phyloP scores from a whole-genome alignment of 768 basidiomycete species.

The Leucocoprinus leucothites region DNA sequence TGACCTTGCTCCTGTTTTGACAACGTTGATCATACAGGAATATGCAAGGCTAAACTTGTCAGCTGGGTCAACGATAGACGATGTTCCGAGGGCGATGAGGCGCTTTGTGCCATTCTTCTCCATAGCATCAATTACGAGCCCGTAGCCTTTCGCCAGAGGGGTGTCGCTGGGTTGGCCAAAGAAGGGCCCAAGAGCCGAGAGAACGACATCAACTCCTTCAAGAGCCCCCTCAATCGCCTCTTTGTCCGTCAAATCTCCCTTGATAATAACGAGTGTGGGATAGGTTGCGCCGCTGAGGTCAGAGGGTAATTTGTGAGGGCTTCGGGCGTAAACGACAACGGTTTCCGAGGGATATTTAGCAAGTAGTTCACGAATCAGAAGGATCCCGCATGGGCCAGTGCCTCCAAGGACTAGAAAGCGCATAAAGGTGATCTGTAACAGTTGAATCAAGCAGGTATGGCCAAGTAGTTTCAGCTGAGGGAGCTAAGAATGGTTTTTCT shows the following conservation, averaged over 20 bases:
- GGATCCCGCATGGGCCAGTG: slow-evolving; percentile 59
- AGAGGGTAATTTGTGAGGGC: slow-evolving; percentile 58
- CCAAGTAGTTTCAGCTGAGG: too few species aligned
- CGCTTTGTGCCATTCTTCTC: slow-evolving; percentile 47
- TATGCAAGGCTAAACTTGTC: slow-evolving; percentile 55
- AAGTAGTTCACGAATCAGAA: slow-evolving; percentile 55
- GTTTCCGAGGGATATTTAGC: slow-evolving; percentile 31
- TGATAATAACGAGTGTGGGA: slow-evolving; percentile 40
- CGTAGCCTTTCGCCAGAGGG: slow-evolving; percentile 63
- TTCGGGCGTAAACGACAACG: slow-evolving; percentile 61
- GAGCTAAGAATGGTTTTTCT: too few species aligned
- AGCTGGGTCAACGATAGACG: slow-evolving; percentile 57
- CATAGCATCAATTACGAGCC: slow-evolving; percentile 55
- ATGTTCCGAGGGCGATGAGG: slow-evolving; percentile 64
- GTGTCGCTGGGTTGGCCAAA: slow-evolving; percentile 43
- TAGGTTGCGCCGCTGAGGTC: slow-evolving; percentile 39
- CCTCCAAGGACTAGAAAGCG: slow-evolving; percentile 67
- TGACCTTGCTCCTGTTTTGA: slow-evolving; percentile 40
- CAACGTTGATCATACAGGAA: slow-evolving; percentile 37
- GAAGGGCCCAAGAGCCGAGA: slow-evolving; percentile 64
- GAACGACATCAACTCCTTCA: slow-evolving; percentile 54
- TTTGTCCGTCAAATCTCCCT: slow-evolving; percentile 54
- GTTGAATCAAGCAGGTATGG: background rate
- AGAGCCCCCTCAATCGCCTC: slow-evolving; percentile 49
- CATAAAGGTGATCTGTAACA: slow-evolving; percentile 18